Percentiles rank a stretch among this genome's conserved stretches.
phyloP scores from a whole-genome alignment of 2,329 filamentous ascomycete species.

The Xylaria sp. region DNA sequence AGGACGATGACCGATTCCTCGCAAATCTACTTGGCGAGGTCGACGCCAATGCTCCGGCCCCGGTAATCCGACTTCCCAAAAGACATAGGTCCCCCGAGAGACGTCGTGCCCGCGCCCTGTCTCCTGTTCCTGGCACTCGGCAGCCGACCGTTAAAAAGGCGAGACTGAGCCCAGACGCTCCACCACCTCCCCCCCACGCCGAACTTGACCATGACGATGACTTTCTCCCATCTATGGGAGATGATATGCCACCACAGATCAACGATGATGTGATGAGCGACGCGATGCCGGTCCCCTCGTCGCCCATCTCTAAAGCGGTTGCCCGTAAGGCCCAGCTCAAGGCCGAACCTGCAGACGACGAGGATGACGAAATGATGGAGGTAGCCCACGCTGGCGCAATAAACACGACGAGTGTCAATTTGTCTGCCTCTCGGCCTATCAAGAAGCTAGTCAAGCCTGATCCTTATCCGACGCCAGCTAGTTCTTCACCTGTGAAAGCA shows the following conservation, averaged over 20 bases:
- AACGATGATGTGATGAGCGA: slow-evolving; percentile 80
- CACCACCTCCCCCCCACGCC: slow-evolving; percentile 53
- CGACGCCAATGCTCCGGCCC: slow-evolving; percentile 70
- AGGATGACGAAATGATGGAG: slow-evolving; percentile 86
- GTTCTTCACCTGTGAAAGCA: slow-evolving; percentile 74
- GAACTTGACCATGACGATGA: slow-evolving; percentile 65
- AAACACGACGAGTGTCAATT: slow-evolving; percentile 76
- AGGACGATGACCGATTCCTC: slow-evolving; percentile 89
- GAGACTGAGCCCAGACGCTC: slow-evolving; percentile 57
- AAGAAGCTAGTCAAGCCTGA: slow-evolving; percentile 75
- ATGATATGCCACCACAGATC: slow-evolving; percentile 52
- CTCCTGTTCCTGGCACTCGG: slow-evolving; percentile 67
- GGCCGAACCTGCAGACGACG: slow-evolving; percentile 61
- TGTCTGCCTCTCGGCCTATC: slow-evolving; percentile 77
- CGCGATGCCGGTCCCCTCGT: slow-evolving; percentile 72
- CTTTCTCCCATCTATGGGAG: slow-evolving; percentile 62
- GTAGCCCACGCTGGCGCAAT: slow-evolving; percentile 77
- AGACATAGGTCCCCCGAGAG: slow-evolving; percentile 75
- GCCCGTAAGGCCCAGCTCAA: slow-evolving; percentile 69
- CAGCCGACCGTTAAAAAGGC: slow-evolving; percentile 61
- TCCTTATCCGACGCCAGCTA: slow-evolving; percentile 71
- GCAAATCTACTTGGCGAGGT: slow-evolving; percentile 84
- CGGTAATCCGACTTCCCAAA: slow-evolving; percentile 62
- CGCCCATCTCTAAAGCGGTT: slow-evolving; percentile 79
- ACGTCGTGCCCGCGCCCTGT: slow-evolving; percentile 79